A percentile compares a stretch with the other conserved stretches of the same genome.
phyloP scores from a whole-genome alignment of 352 stramenopile genomes.

The Pythium aphanidermatum region DNA sequence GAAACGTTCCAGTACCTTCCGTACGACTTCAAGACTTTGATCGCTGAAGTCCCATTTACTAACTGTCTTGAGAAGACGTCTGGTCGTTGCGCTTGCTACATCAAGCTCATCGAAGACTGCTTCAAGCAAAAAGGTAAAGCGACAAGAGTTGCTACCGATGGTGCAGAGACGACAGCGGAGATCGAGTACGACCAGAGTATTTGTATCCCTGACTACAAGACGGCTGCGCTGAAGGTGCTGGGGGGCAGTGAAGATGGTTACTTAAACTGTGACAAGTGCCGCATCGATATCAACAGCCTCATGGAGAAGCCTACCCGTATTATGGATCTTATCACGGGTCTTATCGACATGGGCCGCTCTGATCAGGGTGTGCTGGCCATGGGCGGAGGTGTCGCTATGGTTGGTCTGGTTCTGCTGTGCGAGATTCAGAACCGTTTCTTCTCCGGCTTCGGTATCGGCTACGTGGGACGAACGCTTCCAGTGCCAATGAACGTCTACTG shows the following conservation, averaged over 20 bases:
- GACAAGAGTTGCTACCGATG: neutral
- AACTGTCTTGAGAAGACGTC: constrained; percentile 55
- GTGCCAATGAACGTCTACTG: constrained; percentile 66
- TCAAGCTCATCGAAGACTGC: constrained; percentile 56
- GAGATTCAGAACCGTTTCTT: constrained; percentile 73
- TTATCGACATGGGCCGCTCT: constrained; percentile 42
- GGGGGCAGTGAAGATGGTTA: constrained; percentile 40
- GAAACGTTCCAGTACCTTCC: constrained; percentile 38
- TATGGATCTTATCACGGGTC: constrained; percentile 39
- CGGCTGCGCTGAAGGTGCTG: constrained; percentile 43
- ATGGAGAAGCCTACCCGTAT: constrained; percentile 59
- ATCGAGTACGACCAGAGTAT: constrained; percentile 55
- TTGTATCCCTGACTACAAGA: constrained; percentile 51
- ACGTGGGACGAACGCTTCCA: constrained; percentile 66
- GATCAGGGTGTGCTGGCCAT: constrained; percentile 61
- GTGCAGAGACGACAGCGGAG: neutral
- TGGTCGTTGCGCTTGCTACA: constrained; percentile 64
- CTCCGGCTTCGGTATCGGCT: constrained; percentile 60
- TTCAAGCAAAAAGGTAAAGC: constrained; percentile 49
- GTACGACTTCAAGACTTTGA: constrained; percentile 69
- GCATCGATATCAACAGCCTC: constrained; percentile 56
- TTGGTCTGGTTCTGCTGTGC: constrained; percentile 47
- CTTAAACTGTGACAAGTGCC: constrained; percentile 75
- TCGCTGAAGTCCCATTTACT: constrained; percentile 58
- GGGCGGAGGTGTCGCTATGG: constrained; percentile 38